Base-by-base conservation (phyloP, 768 basidiomycete species). In the Myochromella boudieri region DNA sequence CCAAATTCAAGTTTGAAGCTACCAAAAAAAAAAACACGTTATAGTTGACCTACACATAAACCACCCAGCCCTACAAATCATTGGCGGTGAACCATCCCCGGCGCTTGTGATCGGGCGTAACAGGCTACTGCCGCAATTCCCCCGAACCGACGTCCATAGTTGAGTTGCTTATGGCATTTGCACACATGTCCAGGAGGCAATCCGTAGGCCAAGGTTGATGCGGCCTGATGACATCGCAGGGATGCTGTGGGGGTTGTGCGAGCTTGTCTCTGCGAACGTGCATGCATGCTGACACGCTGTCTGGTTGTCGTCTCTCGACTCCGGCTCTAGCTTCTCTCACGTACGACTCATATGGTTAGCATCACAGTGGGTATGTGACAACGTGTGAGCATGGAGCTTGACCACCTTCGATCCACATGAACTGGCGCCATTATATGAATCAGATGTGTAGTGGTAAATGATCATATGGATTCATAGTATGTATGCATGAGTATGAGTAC, bases 291-390 rank as follows among this genome's bases (percentile, higher is more conserved):
- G n/a, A 33, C 45, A 38, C 29, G 29, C 31, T 14, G 29, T 25
- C 37, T 24, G 22, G 29, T 15, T 40, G 17, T 6, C 37, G 14
- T 8, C 28, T 18, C 25, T 20, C 3, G 37, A 37, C n/a, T n/a
- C n/a, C n/a, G n/a, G 36, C 36, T 25, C 37, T 11, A 8, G 17
- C 24, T 50, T 50, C 49, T 38, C 37, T 41, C 49, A 34, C 31
- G 24, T 25, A 34, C 20, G 4, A 21, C 24, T 26, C 37, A 40
- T 49, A 37, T 41, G 49, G 15, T 44, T 4, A 17, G 12, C 24
- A 6, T 26, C 21, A 17, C n/a, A 14, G 18, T 12, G n/a, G 40
- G 29, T n/a, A 25, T 32, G 25, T 38, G 24, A 31, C 14, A 37
- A 27, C 38, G 41, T 40, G 48, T 20, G 38, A 49, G 22, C 22